Conservation (phyloP, 352 stramenopile genomes). For the Phytophthora brassicae region DNA sequence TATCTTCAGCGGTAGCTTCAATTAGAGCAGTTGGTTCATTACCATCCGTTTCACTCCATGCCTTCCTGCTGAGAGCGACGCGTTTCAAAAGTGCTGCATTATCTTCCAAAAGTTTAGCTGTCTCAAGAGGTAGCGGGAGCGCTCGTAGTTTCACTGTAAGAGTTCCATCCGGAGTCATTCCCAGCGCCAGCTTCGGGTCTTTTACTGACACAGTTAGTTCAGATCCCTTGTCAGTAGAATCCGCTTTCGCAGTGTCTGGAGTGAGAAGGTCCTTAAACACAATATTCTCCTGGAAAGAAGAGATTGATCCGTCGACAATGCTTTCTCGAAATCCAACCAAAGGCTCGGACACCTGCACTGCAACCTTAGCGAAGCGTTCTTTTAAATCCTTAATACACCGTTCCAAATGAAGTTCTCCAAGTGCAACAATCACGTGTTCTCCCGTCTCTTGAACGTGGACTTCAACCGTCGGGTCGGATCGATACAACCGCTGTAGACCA, state of each 20-base stretch:
- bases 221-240: slow-evolving; percentile 7
- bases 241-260: slow-evolving; percentile 19
- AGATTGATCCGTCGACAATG: slow-evolving; percentile 61
- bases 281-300: slow-evolving; percentile 64
- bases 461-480: slow-evolving; percentile 92
- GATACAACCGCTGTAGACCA: slow-evolving; percentile 90
- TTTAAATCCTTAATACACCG: slow-evolving; percentile 91
- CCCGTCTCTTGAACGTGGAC: slow-evolving; percentile 89
- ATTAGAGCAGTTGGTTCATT: slow-evolving; percentile 10
- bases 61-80: slow-evolving; percentile 38
- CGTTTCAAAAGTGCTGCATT: slow-evolving; percentile 50
- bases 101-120: slow-evolving; percentile 79
- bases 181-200: slow-evolving; percentile 42
- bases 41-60: slow-evolving; percentile 12
- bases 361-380: slow-evolving; percentile 86
- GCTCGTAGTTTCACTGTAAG: slow-evolving; percentile 79
- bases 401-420: slow-evolving; percentile 92
- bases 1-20: slow-evolving; percentile 21
- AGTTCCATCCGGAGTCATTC: slow-evolving; percentile 68
- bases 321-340: slow-evolving; percentile 91
- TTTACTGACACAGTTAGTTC: neutral
- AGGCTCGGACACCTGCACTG: slow-evolving; percentile 82
- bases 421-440: slow-evolving; percentile 89
- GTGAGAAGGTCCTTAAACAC: slow-evolving; percentile 72
- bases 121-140: slow-evolving; percentile 65